These are phyloP conservation scores for Exophiala mesophila DNA, from an alignment of 2,329 filamentous ascomycete species.

Conservation along the genomic window DNA sequence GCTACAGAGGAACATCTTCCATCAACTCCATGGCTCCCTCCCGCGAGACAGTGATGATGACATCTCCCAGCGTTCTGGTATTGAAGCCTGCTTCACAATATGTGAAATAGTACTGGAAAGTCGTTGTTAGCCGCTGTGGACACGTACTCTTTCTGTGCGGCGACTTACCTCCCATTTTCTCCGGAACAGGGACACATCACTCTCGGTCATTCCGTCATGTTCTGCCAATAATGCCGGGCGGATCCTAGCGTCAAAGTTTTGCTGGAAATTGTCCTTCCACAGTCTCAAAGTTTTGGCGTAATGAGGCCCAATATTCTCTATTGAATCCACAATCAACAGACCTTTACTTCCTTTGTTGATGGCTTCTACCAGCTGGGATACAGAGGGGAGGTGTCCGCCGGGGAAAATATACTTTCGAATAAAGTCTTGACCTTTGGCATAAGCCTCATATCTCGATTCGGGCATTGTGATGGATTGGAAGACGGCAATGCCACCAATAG, in stretches of 20 bases:
- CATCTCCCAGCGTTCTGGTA: conserved; percentile 67
- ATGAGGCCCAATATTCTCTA: conserved; percentile 70
- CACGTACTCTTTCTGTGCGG: no score
- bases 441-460: conserved; percentile 61
- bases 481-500: conserved; percentile 59
- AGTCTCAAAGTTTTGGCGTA: conserved; percentile 65
- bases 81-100: conserved; percentile 71
- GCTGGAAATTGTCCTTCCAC: conserved; percentile 63
- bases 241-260: conserved; percentile 58
- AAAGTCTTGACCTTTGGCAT: conserved; percentile 65
- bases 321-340: conserved; percentile 59
- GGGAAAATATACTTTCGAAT: conserved; percentile 75
- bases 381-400: conserved; percentile 64
- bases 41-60: conserved; percentile 64
- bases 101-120: conserved; percentile 63
- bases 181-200: conserved; percentile 62
- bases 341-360: conserved; percentile 58
- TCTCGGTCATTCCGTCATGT: conserved; percentile 55
- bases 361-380: conserved; percentile 53
- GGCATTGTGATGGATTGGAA: conserved; percentile 78
- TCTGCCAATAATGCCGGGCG: conserved; percentile 55
- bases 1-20: conserved; percentile 61
- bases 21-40: conserved; percentile 51
- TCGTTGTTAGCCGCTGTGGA: no score
- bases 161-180: conserved; percentile 63